Conservation (phyloP, 1,139 yeast species). For the Saccharomycopsis hybrid region DNA sequence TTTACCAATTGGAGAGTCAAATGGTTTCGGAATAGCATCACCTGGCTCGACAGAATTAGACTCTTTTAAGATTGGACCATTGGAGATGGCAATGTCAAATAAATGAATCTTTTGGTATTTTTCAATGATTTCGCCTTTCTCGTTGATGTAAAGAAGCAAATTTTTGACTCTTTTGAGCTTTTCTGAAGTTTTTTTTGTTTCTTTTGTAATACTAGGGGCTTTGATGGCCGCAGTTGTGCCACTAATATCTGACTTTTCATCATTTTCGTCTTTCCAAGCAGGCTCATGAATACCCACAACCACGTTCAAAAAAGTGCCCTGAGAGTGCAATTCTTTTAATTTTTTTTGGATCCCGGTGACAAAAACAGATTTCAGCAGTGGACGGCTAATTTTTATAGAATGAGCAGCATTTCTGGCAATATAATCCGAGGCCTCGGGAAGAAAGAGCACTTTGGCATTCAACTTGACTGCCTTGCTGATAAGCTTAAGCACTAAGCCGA, state of each 20-base stretch:
- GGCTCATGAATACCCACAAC: slow-evolving; percentile 88
- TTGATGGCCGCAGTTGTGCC: slow-evolving; percentile 44
- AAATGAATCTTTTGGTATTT: slow-evolving; percentile 81
- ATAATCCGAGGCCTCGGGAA: slow-evolving; percentile 94
- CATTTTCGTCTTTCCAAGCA: slow-evolving; percentile 29
- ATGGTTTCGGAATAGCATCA: slow-evolving; percentile 43
- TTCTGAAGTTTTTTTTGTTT: no score
- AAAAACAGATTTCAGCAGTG: slow-evolving; percentile 47
- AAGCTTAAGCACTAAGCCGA: slow-evolving; percentile 48
- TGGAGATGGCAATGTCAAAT: slow-evolving; percentile 78
- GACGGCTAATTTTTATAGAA: slow-evolving; percentile 50
- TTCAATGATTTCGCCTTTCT: slow-evolving; percentile 55
- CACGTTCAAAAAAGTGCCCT: slow-evolving; percentile 35
- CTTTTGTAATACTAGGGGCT: no score
- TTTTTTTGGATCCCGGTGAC: slow-evolving; percentile 42
- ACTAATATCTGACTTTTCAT: slow-evolving; percentile 57
- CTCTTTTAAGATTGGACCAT: slow-evolving; percentile 71
- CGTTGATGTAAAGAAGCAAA: slow-evolving; percentile 63
- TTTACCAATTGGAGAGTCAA: slow-evolving; percentile 53
- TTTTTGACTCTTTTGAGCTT: slow-evolving; percentile 54
- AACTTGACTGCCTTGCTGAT: slow-evolving; percentile 54
- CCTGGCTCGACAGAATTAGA: slow-evolving; percentile 84
- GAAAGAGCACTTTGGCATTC: slow-evolving; percentile 61
- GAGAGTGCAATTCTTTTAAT: slow-evolving; percentile 34
- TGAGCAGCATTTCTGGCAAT: slow-evolving; percentile 65